phyloP scores from a whole-genome alignment of 2,329 filamentous ascomycete genomes.

The Leptographium radiaticola region DNA sequence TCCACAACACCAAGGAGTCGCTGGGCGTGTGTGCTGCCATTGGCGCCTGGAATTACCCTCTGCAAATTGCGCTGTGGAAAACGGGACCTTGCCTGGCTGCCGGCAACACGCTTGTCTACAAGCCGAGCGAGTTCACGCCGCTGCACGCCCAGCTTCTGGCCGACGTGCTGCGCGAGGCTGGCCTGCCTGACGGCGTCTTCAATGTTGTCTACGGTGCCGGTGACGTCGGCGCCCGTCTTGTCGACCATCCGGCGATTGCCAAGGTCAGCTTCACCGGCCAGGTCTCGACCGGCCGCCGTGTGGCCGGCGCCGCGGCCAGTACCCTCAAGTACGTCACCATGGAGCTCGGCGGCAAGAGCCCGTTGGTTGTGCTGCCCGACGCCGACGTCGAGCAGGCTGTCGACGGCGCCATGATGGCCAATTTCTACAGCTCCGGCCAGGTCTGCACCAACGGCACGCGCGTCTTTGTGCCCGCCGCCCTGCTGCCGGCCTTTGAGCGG shows the following conservation, averaged over 20 bases:
- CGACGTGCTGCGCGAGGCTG: conserved; percentile 24
- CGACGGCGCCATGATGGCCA: conserved; percentile 84
- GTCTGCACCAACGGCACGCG: conserved; percentile 89
- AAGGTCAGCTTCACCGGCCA: conserved; percentile 61
- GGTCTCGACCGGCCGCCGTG: conserved; percentile 51
- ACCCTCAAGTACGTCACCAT: conserved; percentile 58
- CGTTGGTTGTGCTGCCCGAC: conserved; percentile 61
- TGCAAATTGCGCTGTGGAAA: conserved; percentile 25
- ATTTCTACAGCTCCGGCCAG: conserved; percentile 84
- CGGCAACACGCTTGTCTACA: conserved; percentile 30
- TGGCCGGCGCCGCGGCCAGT: conserved; percentile 45
- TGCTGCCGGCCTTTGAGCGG: conserved; percentile 35
- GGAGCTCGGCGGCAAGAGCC: conserved; percentile 57
- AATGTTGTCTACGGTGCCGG: conserved; percentile 29
- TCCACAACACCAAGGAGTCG: conserved; percentile 23
- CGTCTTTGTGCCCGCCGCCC: conserved; percentile 60
- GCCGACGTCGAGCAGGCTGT: conserved; percentile 69
- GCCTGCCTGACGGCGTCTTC: conserved; percentile 30
- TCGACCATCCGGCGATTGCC: conserved; percentile 25
- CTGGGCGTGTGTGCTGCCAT: conserved; percentile 21
- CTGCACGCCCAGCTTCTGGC: conserved; percentile 23
- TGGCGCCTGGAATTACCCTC: conserved; percentile 26
- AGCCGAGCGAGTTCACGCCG: conserved; percentile 30
- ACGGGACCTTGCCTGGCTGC: conserved; percentile 28
- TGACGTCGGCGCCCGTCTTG: conserved; percentile 11